Percentiles rank a stretch among this genome's conserved stretches.
Conservation (phyloP, 2,329 filamentous ascomycete species). For the Eutypella sp. region DNA sequence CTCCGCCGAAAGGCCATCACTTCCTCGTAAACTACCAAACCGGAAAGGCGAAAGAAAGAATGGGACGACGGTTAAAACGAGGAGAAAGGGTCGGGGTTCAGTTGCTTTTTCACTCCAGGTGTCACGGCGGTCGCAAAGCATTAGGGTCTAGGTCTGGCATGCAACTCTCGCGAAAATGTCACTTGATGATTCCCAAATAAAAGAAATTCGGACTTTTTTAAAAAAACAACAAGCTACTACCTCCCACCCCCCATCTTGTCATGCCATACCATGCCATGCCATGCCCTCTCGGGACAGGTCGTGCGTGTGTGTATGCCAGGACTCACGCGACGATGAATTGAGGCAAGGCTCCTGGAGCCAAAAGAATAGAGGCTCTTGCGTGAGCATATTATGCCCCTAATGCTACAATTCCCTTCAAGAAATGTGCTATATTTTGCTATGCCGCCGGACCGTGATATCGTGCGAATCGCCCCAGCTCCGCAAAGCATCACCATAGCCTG, state of each 20-base stretch:
- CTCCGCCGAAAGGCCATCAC: conserved; percentile 61
- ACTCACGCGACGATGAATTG: too few species aligned
- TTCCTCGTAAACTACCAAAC: conserved; percentile 46
- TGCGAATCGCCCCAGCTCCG: too few species aligned
- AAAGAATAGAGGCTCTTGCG: too few species aligned
- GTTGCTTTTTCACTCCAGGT: conserved; percentile 31
- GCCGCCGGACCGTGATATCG: too few species aligned
- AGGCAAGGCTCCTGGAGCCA: too few species aligned
- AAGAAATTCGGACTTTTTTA: too few species aligned
- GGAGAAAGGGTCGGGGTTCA: conserved; percentile 24
- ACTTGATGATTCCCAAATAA: conserved; percentile 3
- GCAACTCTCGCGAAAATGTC: conserved; percentile 24
- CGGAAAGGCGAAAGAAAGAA: conserved; percentile 19
- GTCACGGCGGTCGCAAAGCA: conserved; percentile 34
- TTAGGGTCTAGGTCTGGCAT: conserved; percentile 32
- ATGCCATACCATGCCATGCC: background rate
- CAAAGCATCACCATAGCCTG: too few species aligned
- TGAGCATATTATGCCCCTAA: too few species aligned
- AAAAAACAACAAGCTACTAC: too few species aligned
- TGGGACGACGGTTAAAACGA: conserved; percentile 11
- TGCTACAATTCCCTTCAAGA: too few species aligned
- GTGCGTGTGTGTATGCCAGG: background rate
- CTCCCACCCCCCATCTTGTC: background rate
- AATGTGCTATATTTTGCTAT: too few species aligned
- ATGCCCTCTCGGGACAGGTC: too few species aligned